Evolutionary conservation across 2,329 filamentous ascomycete species (phyloP).

Genomic region (Alternaria angustiovoidea): DNA sequence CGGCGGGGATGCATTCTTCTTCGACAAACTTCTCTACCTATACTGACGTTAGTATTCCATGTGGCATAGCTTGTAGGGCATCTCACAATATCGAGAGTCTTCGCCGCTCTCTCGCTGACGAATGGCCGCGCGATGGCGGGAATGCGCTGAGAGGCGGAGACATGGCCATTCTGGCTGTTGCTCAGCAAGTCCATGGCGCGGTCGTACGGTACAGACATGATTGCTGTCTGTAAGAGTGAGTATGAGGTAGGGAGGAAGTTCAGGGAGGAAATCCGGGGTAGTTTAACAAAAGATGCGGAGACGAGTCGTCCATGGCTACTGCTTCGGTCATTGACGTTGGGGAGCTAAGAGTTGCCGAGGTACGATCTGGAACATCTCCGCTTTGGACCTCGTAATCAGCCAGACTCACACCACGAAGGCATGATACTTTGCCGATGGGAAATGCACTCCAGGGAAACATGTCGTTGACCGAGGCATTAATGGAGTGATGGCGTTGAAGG

Average conservation of each 20-base stretch:
- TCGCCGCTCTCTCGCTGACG: slow-evolving; percentile 85
- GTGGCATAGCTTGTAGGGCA: background rate
- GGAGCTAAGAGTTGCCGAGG: slow-evolving; percentile 36
- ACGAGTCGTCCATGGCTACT: slow-evolving; percentile 34
- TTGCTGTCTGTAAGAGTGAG: slow-evolving; percentile 6
- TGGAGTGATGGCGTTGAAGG: background rate
- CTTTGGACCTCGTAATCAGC: background rate
- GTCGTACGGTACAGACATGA: slow-evolving; percentile 44
- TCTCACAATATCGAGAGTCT: slow-evolving; percentile 77
- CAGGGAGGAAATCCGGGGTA: slow-evolving; percentile 26
- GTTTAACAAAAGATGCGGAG: slow-evolving; percentile 20
- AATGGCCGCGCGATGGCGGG: slow-evolving; percentile 66
- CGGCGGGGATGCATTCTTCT: slow-evolving; percentile 82
- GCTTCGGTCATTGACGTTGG: slow-evolving; percentile 18
- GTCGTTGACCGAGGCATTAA: slow-evolving; percentile 7
- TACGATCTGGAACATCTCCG: slow-evolving; percentile 21
- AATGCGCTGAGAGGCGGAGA: slow-evolving; percentile 63
- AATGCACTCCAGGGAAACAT: background rate
- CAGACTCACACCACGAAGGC: slow-evolving; percentile 7
- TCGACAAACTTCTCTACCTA: slow-evolving; percentile 95
- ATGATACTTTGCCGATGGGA: background rate
- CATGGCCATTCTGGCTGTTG: slow-evolving; percentile 48
- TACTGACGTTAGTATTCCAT: background rate
- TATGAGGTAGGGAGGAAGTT: background rate
- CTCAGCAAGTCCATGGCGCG: slow-evolving; percentile 38